Base-by-base conservation (phyloP, 2,329 filamentous ascomycete genomes). In the Fusarium sp. region DNA sequence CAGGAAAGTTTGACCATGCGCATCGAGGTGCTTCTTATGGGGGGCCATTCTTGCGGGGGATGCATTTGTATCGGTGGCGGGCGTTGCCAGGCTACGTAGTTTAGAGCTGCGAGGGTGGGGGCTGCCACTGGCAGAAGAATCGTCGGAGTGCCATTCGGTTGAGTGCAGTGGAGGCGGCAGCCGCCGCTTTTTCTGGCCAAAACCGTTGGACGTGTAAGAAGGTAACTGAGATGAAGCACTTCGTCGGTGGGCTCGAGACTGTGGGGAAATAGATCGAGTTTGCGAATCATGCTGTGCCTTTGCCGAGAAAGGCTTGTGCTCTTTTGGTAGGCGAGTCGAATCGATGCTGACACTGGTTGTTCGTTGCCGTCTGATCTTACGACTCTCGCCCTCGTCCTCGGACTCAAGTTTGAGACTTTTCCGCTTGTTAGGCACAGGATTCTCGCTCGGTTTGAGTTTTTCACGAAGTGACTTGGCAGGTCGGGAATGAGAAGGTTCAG, bases 1-100 rank as follows among this genome's bases (percentile, higher is more conserved):
- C 25, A 99, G 85, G 56, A 92, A 88, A 7, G 96, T 99, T 73
- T 97, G 92, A 24, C 96, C 96, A 78, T 97, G 97, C 58, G 94
- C 92, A 81, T 98, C 96, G 24, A 95, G 89, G 76, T 95, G 92
- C 74, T 96, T 95, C 79, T 95, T 97, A 77, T 93, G 92, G 3
- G 89, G 88, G 1, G 82, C 83, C 79, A 93, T 89, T 73, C 92
- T 90, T 73, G 89, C 87, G 62, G 92, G 86, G 52, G 93, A 90
- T 73, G 90, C 85, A 73, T 88, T 83, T 74, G 89, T 83, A 64
- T 90, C 86, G 71, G 88, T 85, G 14, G 84, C 83, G 10, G 88
- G 86, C 2, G 87, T 87, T 43, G 85, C 83, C 20, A 90, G 79
- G 69, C 83, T 86, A 49, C 87, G 86, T 55, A 88, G 75, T 68